These are phyloP conservation scores for Fusarium oxysporum DNA, from an alignment of 2,329 filamentous ascomycete genomes.

Conservation along the genomic window DNA sequence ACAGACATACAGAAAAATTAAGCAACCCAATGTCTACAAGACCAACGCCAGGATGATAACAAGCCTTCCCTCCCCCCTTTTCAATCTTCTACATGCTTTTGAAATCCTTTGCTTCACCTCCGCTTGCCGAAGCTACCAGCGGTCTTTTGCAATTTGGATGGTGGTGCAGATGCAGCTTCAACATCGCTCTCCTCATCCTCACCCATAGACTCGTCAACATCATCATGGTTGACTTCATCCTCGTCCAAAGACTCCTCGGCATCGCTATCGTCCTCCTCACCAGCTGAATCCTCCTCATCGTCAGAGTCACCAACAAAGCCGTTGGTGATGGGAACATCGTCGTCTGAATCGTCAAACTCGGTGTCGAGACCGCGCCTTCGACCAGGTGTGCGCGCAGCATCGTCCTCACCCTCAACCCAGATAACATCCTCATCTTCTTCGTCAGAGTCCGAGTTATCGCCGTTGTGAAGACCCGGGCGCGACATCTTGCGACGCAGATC, in stretches of 20 bases:
- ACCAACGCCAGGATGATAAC: constrained; percentile 44
- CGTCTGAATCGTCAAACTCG: constrained; percentile 60
- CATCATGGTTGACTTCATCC: constrained; percentile 70
- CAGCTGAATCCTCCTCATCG: constrained; percentile 64
- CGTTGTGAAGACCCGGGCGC: constrained; percentile 56
- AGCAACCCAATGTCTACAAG: constrained; percentile 43
- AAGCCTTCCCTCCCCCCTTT: constrained; percentile 22
- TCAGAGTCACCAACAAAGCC: constrained; percentile 69
- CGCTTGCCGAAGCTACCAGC: constrained; percentile 36
- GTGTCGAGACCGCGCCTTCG: constrained; percentile 51
- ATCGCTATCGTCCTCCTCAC: constrained; percentile 55
- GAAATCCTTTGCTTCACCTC: constrained; percentile 27
- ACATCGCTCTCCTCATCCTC: constrained; percentile 68
- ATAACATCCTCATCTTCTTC: constrained; percentile 78
- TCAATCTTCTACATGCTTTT: constrained; percentile 27
- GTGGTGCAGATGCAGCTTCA: constrained; percentile 57
- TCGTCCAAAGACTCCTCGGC: constrained; percentile 65
- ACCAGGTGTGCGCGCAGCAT: constrained; percentile 67
- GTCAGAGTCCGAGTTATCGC: constrained; percentile 62
- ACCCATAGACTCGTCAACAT: constrained; percentile 64
- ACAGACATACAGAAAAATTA: constrained; percentile 43
- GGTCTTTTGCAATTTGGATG: constrained; percentile 55
- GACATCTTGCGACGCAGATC: constrained; percentile 79
- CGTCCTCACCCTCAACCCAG: constrained; percentile 88
- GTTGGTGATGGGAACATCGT: constrained; percentile 66